Base-by-base conservation (phyloP, 306 rosid genomes). In the Prunus padus region DNA sequence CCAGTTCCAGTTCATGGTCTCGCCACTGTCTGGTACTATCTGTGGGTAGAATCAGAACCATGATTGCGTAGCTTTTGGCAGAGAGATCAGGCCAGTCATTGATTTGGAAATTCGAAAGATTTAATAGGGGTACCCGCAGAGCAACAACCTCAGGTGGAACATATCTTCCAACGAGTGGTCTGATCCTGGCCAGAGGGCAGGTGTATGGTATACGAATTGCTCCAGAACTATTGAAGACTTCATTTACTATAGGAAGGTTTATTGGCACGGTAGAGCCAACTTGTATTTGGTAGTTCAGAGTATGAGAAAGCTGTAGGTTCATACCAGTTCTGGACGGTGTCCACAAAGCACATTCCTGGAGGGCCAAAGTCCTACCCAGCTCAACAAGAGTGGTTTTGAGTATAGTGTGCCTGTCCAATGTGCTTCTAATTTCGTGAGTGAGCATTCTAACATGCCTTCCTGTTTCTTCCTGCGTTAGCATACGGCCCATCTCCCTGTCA, bases 381-480 rank as follows among this genome's bases (percentile, higher is more conserved):
- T 94, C 98, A 69, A 94, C 91, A 67, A 94, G 97, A 15, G 98
- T 94, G 23, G 98, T 92, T 82, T 87, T 94, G 49, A 94, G 79
- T 81, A 94, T 94, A 14, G 97, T 92, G 80, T 94, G 87, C 45
- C 96, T 82, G 72, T 94, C 88, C n/a, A 92, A 96, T 0, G 98
- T 90, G 87, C 92, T 91, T 86, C 97, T 84, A 66, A 94, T 94
- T 83, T 94, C 98, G 75, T 91, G 98, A 76, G 98, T 94, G 85
- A 94, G 82, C 98, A 94, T 92, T 65, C 98, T 90, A 79, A 94
- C 98, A 84, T 94, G 97, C 80, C 95, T 84, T 73, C 98, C 98
- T 0, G 98, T 84, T 71, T 92, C 98, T 79, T 92, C 96, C 37
- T 94, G 98, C 20, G 89, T 88, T 47, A 94, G 93, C 80, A 94